Conservation (phyloP, 805 yeast species). For the Ogataea ganodermae region DNA sequence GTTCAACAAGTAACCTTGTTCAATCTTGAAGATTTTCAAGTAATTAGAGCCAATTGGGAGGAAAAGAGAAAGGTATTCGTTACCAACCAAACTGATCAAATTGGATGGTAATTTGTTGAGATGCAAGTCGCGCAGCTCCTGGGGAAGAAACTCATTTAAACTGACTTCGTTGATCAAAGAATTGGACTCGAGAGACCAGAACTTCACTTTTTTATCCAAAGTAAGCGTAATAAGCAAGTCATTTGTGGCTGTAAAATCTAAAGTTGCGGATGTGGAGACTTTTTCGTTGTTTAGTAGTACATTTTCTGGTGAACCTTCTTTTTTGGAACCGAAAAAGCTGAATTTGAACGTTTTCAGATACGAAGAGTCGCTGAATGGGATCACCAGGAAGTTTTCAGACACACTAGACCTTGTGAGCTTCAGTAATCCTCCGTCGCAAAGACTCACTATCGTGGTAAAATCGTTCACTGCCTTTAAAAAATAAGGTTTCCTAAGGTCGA, state of each 20-base stretch:
- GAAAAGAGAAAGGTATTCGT: conserved; percentile 24
- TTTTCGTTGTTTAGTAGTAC: conserved; percentile 23
- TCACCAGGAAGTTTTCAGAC: conserved; percentile 23
- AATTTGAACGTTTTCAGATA: conserved; percentile 39
- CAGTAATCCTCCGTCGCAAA: conserved; percentile 78
- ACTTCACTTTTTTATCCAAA: conserved; percentile 51
- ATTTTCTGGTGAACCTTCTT: conserved; percentile 12
- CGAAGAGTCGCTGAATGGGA: conserved; percentile 55
- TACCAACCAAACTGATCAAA: conserved; percentile 14
- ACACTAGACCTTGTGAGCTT: conserved; percentile 43
- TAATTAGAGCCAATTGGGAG: conserved; percentile 29
- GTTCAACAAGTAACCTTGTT: conserved; percentile 12
- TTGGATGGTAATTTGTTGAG: conserved; percentile 24
- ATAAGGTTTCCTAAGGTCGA: conserved; percentile 58
- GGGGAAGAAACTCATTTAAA: conserved; percentile 27
- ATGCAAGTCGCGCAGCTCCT: conserved; percentile 20
- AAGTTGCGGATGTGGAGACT: conserved; percentile 27
- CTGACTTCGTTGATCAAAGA: conserved; percentile 21
- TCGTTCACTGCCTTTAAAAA: conserved; percentile 48
- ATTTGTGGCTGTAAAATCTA: conserved; percentile 20
- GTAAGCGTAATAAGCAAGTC: conserved; percentile 45
- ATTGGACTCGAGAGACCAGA: conserved; percentile 57
- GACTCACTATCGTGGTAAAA: conserved; percentile 52
- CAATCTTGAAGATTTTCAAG: conserved; percentile 27
- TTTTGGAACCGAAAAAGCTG: conserved; percentile 24